Evolutionary conservation across 2,329 filamentous ascomycete genomes (phyloP), one percentile per base, ranked within the genome.

Genomic region (Penicillium sp.): DNA sequence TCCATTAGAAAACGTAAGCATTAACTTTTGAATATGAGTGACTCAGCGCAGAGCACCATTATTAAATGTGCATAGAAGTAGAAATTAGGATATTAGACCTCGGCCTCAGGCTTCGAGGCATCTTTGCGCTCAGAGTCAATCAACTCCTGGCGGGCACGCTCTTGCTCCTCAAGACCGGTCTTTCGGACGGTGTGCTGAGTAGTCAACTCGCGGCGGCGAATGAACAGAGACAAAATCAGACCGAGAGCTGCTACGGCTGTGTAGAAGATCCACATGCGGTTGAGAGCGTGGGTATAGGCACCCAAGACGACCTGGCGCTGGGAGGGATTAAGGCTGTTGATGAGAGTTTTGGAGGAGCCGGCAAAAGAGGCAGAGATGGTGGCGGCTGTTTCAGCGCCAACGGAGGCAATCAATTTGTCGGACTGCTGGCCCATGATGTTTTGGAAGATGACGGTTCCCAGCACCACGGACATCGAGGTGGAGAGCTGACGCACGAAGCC

Each of bases 101-200:
- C 60, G 9, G 36, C 24, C 40, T 59, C 78, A 89, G 88, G 71
- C 87, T 89, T 65, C 84, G 88, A 64, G 87, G 87, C 58, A 83
- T 88, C 69, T 81, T 92, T 58, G 39, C 54, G 57, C 45, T 58
- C 44, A n/a, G 43, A 51, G 72, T 92, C 59, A 13, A 63, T 61
- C 47, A 67, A 67, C 53, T 75, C 74, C 60, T 70, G 67, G 36
- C 76, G 66, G 9, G 72, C 74, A 21, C 69, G 67, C 56, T 78
- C 75, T 58, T 79, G 76, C 53, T 74, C 75, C 16, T 66, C 73
- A 34, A 80, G 64, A 4, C 77, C 77, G 0, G 76, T 79, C 63
- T 75, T 76, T 10, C 71, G 69, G 48, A 76, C 61, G n/a, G 75
- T 73, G 58, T 79, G 76, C 40, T 68, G 63, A 54, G 67, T 70